Evolutionary conservation across 441 rosid species (phyloP).

Genomic region (Omphalea diandra): DNA sequence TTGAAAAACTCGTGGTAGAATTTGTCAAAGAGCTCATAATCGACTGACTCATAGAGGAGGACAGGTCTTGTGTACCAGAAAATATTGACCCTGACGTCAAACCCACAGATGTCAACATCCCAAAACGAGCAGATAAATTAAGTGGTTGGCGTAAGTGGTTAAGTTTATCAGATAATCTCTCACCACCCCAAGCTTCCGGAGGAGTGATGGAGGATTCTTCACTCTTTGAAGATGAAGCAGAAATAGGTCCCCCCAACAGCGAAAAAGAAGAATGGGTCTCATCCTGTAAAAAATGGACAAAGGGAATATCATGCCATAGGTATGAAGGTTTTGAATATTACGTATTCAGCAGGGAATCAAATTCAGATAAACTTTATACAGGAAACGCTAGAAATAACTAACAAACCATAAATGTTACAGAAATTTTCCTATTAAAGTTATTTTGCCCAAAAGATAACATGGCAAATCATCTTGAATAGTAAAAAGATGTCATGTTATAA

Average conservation of each 20-base stretch:
- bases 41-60: conserved; percentile 53
- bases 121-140: conserved; percentile 61
- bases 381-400: background rate
- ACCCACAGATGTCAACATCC: conserved; percentile 46
- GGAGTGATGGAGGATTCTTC: conserved; percentile 83
- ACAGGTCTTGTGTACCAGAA: conserved; percentile 63
- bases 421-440: no score
- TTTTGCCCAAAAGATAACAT: background rate
- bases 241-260: conserved; percentile 44
- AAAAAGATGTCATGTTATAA: conserved; percentile 8
- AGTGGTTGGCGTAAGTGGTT: conserved; percentile 49
- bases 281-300: conserved; percentile 44
- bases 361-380: conserved; percentile 2
- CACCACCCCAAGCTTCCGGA: conserved; percentile 99
- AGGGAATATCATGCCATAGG: conserved; percentile 10
- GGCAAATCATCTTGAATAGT: background rate
- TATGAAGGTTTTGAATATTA: conserved; percentile 6
- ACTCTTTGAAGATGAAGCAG: conserved; percentile 61
- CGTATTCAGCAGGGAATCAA: conserved; percentile 6
- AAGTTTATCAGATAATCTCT: conserved; percentile 64
- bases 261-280: conserved; percentile 49
- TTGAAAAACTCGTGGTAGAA: conserved; percentile 41
- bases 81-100: conserved; percentile 59
- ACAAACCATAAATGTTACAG: background rate
- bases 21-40: conserved; percentile 41